phyloP scores from a whole-genome alignment of 345 rosid species.

The Turritis glabra region DNA sequence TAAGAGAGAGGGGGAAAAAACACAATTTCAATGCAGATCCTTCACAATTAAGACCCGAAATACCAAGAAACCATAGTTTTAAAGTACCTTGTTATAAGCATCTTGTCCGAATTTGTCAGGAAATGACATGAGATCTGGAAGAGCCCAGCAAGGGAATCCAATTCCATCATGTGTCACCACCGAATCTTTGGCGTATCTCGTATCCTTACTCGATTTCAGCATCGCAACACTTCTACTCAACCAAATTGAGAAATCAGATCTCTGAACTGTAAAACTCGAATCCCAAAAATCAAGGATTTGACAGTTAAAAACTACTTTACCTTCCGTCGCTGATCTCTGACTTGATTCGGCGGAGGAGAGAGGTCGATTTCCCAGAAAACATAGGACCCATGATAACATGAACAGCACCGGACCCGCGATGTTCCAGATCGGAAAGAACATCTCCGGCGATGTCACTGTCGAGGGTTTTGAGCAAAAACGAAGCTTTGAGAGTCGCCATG shows the following conservation, averaged over 20 bases:
- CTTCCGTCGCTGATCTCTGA: slow-evolving; percentile 64
- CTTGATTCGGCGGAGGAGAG: slow-evolving; percentile 84
- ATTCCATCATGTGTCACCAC: slow-evolving; percentile 83
- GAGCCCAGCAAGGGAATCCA: slow-evolving; percentile 79
- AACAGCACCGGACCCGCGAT: slow-evolving; percentile 51
- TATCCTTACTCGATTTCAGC: slow-evolving; percentile 79
- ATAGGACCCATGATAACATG: slow-evolving; percentile 89
- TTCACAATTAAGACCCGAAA: slow-evolving; percentile 1
- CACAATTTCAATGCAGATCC: neutral
- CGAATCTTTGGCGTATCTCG: slow-evolving; percentile 71
- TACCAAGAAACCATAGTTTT: neutral
- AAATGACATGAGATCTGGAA: slow-evolving; percentile 73
- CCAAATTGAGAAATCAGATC: neutral
- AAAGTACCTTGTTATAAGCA: slow-evolving; percentile 66
- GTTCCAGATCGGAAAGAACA: slow-evolving; percentile 16
- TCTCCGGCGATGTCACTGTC: slow-evolving; percentile 21
- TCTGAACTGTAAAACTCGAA: neutral
- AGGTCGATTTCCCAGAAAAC: slow-evolving; percentile 95
- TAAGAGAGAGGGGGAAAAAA: neutral
- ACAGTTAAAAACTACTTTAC: slow-evolving; percentile 27
- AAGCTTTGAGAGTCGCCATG: slow-evolving; percentile 51
- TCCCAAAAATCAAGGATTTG: neutral
- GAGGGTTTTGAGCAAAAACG: slow-evolving; percentile 25
- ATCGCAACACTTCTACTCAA: slow-evolving; percentile 63
- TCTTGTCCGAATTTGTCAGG: slow-evolving; percentile 50